Evolutionary conservation across 2,329 filamentous ascomycete species (phyloP).

Genomic region (Stachybotrys elegans): DNA sequence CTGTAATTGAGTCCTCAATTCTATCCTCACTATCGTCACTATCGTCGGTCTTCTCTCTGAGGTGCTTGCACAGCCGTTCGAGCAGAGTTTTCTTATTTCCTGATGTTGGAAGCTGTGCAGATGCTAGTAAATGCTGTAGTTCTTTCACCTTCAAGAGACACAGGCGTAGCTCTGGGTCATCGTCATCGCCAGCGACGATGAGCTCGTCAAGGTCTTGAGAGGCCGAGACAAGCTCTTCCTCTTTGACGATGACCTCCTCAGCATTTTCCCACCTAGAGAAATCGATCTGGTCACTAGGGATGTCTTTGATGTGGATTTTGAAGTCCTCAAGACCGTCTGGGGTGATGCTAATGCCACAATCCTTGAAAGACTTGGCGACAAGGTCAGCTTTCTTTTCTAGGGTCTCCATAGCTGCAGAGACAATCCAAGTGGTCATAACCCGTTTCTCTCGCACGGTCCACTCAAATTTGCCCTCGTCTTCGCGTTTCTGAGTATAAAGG

Average conservation of each 20-base stretch:
- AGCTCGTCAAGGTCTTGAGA: background rate
- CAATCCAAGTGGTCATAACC: slow-evolving; percentile 4
- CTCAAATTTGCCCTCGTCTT: background rate
- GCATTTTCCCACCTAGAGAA: slow-evolving; percentile 3
- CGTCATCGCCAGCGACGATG: background rate
- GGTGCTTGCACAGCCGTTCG: background rate
- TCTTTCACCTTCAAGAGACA: background rate
- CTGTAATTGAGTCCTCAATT: background rate
- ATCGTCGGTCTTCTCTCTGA: background rate
- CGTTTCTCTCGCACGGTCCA: slow-evolving; percentile 5
- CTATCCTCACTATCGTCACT: background rate
- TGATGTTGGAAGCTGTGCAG: background rate
- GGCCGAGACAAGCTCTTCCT: slow-evolving; percentile 1
- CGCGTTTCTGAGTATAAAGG: background rate
- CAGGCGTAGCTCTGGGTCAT: background rate
- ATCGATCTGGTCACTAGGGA: slow-evolving; percentile 2
- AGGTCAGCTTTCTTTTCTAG: slow-evolving; percentile 1
- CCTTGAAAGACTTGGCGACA: slow-evolving; percentile 5
- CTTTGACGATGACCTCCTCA: slow-evolving; percentile 1
- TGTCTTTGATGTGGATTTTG: slow-evolving; percentile 4
- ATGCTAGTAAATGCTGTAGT: background rate
- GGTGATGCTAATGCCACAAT: slow-evolving; percentile 5
- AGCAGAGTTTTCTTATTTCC: background rate
- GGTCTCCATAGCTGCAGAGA: slow-evolving; percentile 1
- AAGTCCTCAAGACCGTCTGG: slow-evolving; percentile 3